Base-by-base conservation (phyloP, 2,329 filamentous ascomycete genomes). In the Fonsecaea pedrosoi region DNA sequence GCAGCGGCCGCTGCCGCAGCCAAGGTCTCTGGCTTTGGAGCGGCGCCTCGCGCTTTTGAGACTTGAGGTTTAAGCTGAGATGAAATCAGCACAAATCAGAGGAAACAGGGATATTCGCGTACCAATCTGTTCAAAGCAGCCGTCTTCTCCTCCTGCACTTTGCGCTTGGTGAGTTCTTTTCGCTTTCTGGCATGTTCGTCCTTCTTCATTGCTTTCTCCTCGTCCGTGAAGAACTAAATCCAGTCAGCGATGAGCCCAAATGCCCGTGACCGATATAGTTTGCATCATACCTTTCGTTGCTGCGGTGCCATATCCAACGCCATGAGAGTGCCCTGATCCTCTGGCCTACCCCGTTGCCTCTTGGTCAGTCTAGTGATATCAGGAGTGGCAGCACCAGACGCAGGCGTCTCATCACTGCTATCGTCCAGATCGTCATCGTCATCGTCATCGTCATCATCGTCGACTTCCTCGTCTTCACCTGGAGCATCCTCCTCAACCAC, bases 81-180 rank as follows among this genome's bases (percentile, higher is more conserved):
- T 50, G 25, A 2, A 1, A 38, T 70, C 58, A 69, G 62, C 58
- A 66, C 38, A 25, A 69, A 7, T 18, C 62, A 38, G 37, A 62
- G 18, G 53, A 35, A 48, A 7, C 12, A 54, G 37, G 25, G 21
- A n/a, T 25, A 59, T 21, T 48, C 9, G 42, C 67, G 34, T 66
- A 62, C 60, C 58, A 60, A 69, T 75, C 34, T 75, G 38, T 73
- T 73, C 54, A 73, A 63, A 7, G 71, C 71, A 21, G 71, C 71
- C 7, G 89, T 87, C 84, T 92, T 92, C 77, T 92, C 90, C 79
- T 92, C 90, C 74, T 92, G 89, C 63, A 91, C 90, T n/a, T 89
- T 85, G 80, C 91, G 91, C 78, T 92, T 90, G 65, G 87, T 90
- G 37, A 92, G 81, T 70, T 92, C 91, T 79, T 92, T 92, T 67